Base-by-base conservation (phyloP, 78 protist species). In the Fonticula alba region DNA sequence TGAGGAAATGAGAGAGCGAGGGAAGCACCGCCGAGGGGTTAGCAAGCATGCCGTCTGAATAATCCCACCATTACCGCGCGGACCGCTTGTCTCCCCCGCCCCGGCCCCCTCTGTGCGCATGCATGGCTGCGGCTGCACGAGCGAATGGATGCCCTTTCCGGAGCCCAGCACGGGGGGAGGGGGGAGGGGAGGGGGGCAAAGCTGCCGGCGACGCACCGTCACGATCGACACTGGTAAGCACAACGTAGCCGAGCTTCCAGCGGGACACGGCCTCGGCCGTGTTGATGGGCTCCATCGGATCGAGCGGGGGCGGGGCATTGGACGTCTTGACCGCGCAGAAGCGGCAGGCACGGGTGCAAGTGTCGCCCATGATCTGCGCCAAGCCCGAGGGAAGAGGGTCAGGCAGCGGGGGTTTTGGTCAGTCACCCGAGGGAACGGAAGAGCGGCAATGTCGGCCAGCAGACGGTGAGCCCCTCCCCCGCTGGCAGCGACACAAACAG, bases 281-380 rank as follows among this genome's bases (percentile, higher is more conserved):
- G 56, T 75, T 56, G n/a, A 26, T 10, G 19, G 94, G 94, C 64
- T 88, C 94, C 50, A 69, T 46, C 0, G 76, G 73, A 72, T 88
- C 90, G 3, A 76, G 86, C 20, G 90, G 85, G 3, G 85, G 76
- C 2, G 94, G 94, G 36, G 64, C 24, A 5, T 41, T 36, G 57
- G 41, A 36, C 11, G 90, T 84, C 71, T 79, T 82, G 33, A 88
- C 79, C n/a, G 89, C 61, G 73, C 94, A 88, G 74, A 88, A 88
- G 13, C 82, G 78, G 79, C 94, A 88, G 7, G 76, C 94, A 0
- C 94, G 70, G 0, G 94, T 88, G 78, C 94, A 88, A 13, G 79
- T 71, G 69, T 84, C 90, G 26, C 94, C 94, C 84, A 88, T 68
- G 29, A 86, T 43, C 76, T 63, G 54, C n/a, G n/a, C 17, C 17